Percentiles rank a stretch among this genome's conserved stretches.
Conservation (phyloP, 768 basidiomycete species). For the Heimioporus sp. region DNA sequence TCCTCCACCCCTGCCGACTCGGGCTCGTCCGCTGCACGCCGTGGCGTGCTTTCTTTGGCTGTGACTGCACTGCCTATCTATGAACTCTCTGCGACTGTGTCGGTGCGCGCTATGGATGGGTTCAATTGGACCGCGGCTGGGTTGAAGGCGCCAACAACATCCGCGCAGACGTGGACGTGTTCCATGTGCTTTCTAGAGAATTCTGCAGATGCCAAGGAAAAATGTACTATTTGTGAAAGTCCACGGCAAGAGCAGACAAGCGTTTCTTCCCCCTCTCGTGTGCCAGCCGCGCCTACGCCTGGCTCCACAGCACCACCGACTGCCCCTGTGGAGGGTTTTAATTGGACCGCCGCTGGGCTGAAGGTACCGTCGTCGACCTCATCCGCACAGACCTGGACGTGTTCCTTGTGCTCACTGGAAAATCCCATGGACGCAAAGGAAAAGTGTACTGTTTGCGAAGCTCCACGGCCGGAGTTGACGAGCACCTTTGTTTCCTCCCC, state of each 20-base stretch:
- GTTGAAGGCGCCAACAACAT: conserved; percentile 41
- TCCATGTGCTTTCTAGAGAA: conserved; percentile 46
- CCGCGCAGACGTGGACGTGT: conserved; percentile 53
- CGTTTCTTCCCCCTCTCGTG: conserved; percentile 12
- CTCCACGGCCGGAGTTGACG: conserved; percentile 28
- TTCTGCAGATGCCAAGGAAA: conserved; percentile 35
- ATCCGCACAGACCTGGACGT: conserved; percentile 47
- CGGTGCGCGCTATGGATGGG: conserved; percentile 29
- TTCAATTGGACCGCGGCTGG: conserved; percentile 69
- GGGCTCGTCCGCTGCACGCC: conserved; percentile 23
- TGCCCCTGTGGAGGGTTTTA: conserved; percentile 41
- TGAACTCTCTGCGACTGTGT: conserved; percentile 28
- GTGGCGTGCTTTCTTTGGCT: conserved; percentile 40
- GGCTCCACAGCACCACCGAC: neutral
- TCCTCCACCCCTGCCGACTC: conserved; percentile 18
- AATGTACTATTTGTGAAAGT: conserved; percentile 46
- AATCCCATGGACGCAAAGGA: conserved; percentile 37
- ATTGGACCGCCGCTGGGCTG: conserved; percentile 62
- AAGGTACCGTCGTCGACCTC: conserved; percentile 37
- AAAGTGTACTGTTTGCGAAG: conserved; percentile 47
- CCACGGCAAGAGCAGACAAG: conserved; percentile 26
- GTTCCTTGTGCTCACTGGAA: conserved; percentile 46
- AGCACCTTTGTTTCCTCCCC: conserved; percentile 13
- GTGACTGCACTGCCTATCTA: conserved; percentile 46
- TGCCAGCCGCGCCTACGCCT: neutral